These are phyloP conservation scores for Penicillium ochrochloron DNA, from an alignment of 495 filamentous ascomycete genomes.

Conservation along the genomic window DNA sequence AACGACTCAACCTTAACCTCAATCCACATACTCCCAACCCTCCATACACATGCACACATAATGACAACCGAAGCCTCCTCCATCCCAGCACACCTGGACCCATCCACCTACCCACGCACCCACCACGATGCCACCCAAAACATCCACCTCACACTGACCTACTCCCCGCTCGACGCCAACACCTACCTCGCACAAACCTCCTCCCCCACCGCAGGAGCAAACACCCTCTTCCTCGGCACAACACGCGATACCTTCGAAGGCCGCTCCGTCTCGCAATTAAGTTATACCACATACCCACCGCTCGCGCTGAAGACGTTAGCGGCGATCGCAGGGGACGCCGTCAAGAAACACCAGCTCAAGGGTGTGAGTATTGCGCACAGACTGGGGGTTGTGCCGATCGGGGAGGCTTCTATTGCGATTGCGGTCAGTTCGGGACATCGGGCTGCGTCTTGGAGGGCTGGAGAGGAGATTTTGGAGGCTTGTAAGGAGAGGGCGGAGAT, in stretches of 20 bases:
- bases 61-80: conserved; percentile 26
- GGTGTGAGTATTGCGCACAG: conserved; percentile 83
- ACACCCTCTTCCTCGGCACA: conserved; percentile 86
- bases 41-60: conserved; percentile 16
- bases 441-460: conserved; percentile 85
- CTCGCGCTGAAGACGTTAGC: conserved; percentile 78
- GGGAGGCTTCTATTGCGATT: conserved; percentile 91
- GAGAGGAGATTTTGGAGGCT: conserved; percentile 86
- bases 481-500: conserved; percentile 88
- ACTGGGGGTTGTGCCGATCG: conserved; percentile 83
- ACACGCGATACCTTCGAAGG: conserved; percentile 82
- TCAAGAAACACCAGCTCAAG: conserved; percentile 62
- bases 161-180: conserved; percentile 61
- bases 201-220: conserved; percentile 82
- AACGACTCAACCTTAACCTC: neutral
- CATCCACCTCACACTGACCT: conserved; percentile 59
- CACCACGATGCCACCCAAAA: conserved; percentile 32
- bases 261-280: conserved; percentile 74
- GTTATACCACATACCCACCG: conserved; percentile 80
- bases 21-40: neutral
- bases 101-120: conserved; percentile 48
- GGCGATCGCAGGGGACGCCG: conserved; percentile 64
- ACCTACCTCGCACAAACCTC: conserved; percentile 68
- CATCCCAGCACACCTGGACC: conserved; percentile 43
- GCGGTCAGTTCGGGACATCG: conserved; percentile 86